Evolutionary conservation across 768 basidiomycete species (phyloP).

Genomic region (Suillus subluteus): DNA sequence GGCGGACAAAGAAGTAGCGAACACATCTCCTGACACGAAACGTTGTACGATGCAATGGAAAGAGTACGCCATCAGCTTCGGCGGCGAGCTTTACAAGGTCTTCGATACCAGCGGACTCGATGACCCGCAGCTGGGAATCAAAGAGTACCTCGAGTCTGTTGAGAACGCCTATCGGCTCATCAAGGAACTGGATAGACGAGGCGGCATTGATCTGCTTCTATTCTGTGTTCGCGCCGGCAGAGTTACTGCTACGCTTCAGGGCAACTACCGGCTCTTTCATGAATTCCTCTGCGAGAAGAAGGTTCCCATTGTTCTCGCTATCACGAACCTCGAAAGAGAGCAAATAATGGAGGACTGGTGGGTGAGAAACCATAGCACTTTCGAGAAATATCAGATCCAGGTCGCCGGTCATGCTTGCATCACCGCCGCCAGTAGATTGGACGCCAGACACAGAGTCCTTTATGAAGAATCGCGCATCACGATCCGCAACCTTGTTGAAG

Average conservation of each 20-base stretch:
- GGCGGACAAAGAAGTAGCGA: constrained; percentile 5
- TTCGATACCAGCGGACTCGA: constrained; percentile 26
- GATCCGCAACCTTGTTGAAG: constrained; percentile 26
- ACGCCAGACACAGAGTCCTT: constrained; percentile 25
- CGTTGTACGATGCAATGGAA: background rate
- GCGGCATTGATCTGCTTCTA: constrained; percentile 21
- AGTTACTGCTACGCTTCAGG: constrained; percentile 10
- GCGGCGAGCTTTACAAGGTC: constrained; percentile 12
- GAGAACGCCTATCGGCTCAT: constrained; percentile 4
- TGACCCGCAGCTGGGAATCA: constrained; percentile 5
- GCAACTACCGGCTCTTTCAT: constrained; percentile 21
- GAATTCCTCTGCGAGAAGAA: constrained; percentile 16
- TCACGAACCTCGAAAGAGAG: constrained; percentile 34
- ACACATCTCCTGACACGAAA: background rate
- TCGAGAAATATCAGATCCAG: constrained; percentile 20
- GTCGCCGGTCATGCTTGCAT: constrained; percentile 42
- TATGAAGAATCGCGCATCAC: constrained; percentile 38
- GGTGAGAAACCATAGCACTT: constrained; percentile 24
- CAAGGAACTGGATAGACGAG: background rate
- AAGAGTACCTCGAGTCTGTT: constrained; percentile 4
- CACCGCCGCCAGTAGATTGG: constrained; percentile 36
- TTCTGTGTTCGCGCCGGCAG: constrained; percentile 20
- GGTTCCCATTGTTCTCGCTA: constrained; percentile 29
- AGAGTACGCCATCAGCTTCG: background rate
- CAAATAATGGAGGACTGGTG: constrained; percentile 39